Evolutionary conservation across 2,329 filamentous ascomycete species (phyloP).

Genomic region (Geosmithia putterillii): DNA sequence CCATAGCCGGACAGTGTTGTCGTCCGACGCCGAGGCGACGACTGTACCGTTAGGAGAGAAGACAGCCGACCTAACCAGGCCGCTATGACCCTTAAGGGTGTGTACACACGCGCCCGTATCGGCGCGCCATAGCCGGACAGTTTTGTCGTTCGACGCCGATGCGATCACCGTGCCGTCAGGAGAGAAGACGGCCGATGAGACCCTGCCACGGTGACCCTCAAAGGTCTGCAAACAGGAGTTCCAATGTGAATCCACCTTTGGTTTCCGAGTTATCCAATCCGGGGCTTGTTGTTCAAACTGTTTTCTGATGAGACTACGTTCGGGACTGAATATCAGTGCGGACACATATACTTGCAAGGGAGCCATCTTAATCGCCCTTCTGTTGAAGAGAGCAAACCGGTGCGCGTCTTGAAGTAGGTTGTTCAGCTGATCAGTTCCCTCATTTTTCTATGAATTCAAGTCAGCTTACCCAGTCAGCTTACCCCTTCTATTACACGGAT

Average conservation of each 20-base stretch:
- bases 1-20: no score
- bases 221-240: conserved; percentile 5
- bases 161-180: background rate
- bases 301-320: conserved; percentile 4
- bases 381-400: conserved; percentile 14
- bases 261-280: conserved; percentile 4
- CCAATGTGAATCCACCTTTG: conserved; percentile 5
- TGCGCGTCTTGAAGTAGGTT: conserved; percentile 13
- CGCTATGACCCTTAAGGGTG: no score
- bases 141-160: no score
- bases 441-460: background rate
- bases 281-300: conserved; percentile 5
- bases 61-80: no score
- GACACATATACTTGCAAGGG: conserved; percentile 19
- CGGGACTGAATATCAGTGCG: conserved; percentile 17
- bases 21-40: no score
- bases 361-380: conserved; percentile 11
- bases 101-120: no score
- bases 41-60: no score
- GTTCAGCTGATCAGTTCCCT: background rate
- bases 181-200: background rate
- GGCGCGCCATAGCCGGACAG: no score
- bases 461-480: no score
- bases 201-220: conserved; percentile 4
- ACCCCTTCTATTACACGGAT: conserved; percentile 6